Conservation (phyloP, 345 rosid genomes). For the Carallia pectinifolia region DNA sequence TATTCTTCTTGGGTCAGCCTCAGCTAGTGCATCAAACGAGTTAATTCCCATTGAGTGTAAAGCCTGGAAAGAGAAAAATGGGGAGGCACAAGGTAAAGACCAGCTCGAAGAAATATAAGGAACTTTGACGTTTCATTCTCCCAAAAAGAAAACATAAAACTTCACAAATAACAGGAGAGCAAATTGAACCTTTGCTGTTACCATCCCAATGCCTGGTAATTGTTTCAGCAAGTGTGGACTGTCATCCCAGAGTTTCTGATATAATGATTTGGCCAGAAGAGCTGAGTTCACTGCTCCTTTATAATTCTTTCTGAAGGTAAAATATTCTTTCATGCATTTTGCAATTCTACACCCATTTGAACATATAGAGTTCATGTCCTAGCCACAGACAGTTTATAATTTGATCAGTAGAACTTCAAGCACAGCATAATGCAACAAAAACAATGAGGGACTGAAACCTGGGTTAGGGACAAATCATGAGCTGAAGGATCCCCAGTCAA, state of each 20-base stretch:
- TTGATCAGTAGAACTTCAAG: conserved; percentile 23
- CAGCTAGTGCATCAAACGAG: conserved; percentile 81
- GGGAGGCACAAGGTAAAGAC: background rate
- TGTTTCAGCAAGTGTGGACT: conserved; percentile 91
- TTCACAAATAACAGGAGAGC: background rate
- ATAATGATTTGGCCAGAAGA: conserved; percentile 80
- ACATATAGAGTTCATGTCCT: conserved; percentile 88
- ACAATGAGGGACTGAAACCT: conserved; percentile 44
- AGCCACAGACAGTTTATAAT: conserved; percentile 26
- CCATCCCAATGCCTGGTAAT: conserved; percentile 95
- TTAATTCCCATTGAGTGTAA: conserved; percentile 82
- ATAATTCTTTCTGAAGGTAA: conserved; percentile 74
- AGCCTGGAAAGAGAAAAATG: conserved; percentile 48
- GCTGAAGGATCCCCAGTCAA: conserved; percentile 89
- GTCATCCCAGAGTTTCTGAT: conserved; percentile 96
- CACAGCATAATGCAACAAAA: conserved; percentile 7
- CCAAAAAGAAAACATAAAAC: conserved; percentile 1
- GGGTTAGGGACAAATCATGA: conserved; percentile 86
- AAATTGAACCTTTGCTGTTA: conserved; percentile 81
- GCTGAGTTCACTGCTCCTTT: conserved; percentile 70
- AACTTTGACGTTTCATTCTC: background rate
- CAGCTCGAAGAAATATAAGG: background rate
- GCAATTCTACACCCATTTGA: conserved; percentile 81
- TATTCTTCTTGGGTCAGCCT: conserved; percentile 94
- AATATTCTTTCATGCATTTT: conserved; percentile 94